Percentiles rank a stretch among this genome's conserved stretches.
phyloP scores from a whole-genome alignment of 2,329 filamentous ascomycete genomes.

The Macrophomina phaseolina region DNA sequence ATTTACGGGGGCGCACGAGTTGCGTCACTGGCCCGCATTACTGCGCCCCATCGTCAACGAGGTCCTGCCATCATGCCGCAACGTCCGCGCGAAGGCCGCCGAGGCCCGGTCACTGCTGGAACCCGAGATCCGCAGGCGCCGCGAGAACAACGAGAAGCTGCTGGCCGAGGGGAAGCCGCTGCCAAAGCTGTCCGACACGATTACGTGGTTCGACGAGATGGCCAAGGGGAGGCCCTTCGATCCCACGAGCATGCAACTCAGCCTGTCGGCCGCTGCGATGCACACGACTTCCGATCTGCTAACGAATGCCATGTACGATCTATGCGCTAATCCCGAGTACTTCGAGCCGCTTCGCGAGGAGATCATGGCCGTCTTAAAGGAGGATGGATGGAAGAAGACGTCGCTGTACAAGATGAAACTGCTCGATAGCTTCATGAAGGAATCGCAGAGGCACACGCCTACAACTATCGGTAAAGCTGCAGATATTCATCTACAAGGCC shows the following conservation, averaged over 20 bases:
- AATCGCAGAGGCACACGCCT: conserved; percentile 29
- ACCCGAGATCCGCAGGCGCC: conserved; percentile 41
- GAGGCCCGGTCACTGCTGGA: conserved; percentile 36
- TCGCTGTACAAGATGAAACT: conserved; percentile 47
- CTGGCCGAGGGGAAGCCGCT: neutral
- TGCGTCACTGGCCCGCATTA: neutral
- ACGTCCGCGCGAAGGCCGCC: conserved; percentile 29
- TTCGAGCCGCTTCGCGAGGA: neutral
- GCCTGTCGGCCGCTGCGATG: conserved; percentile 30
- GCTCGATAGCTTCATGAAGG: conserved; percentile 52
- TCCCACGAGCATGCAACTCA: conserved; percentile 26
- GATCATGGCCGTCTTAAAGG: neutral
- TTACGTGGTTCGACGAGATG: conserved; percentile 30
- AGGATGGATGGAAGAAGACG: conserved; percentile 39
- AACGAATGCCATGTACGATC: neutral
- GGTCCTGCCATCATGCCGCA: conserved; percentile 31
- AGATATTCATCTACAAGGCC: neutral
- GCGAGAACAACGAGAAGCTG: neutral
- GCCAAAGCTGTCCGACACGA: conserved; percentile 4
- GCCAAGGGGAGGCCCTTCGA: conserved; percentile 29
- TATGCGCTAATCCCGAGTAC: neutral
- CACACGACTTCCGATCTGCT: conserved; percentile 21
- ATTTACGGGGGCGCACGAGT: too few relatives aligned
- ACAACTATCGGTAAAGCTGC: neutral
- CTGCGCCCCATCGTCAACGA: neutral